Evolutionary conservation across 1,284 basidiomycete species (phyloP), one percentile per base, ranked within the genome.

Genomic region (Erythrobasidium hasegawianum): DNA sequence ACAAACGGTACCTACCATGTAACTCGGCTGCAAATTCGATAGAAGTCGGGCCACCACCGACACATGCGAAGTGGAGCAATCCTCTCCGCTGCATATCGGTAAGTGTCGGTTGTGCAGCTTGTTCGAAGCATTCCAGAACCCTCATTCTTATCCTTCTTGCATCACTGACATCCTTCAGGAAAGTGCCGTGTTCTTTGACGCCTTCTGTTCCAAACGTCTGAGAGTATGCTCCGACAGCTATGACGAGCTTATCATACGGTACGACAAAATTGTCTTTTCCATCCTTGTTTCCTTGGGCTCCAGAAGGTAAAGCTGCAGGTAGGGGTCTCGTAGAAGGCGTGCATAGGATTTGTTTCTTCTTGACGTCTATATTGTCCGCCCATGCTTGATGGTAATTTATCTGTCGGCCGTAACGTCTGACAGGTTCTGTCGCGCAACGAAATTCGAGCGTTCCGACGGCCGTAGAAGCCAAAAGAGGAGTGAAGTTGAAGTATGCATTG

Each of bases 11-110:
- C 82, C 91, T 94, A 77, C 95, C 92, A 69, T 89, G 85, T 64
- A 96, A 77, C 77, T 95, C 92, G 8, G 90, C 89, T 0, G 87
- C 84, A 72, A 91, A 90, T 76, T 92, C 90, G 62, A 90, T 86
- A 1, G 89, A 89, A 41, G 68, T 50, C 2, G 40, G 38, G 26
- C 40, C n/a, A 78, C 77, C 77, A 77, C 89, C 89, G 57, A 92
- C 89, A 64, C 92, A 84, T 68, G 86, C 86, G 75, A 91, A 90
- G 70, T 87, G 84, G 14, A 92, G 81, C 5, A 92, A 77, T 62
- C 85, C 84, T 53, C 83, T 76, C 55, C 86, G 82, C 71, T 89
- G 82, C 20, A 82, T 76, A 68, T 88, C 86, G 1, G 85, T 84
- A 22, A 87, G 75, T 1, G 79, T 52, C 1, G 89, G 88, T 71